phyloP scores from a whole-genome alignment of 306 rosid species.

The Fragaria nilgerrensis region DNA sequence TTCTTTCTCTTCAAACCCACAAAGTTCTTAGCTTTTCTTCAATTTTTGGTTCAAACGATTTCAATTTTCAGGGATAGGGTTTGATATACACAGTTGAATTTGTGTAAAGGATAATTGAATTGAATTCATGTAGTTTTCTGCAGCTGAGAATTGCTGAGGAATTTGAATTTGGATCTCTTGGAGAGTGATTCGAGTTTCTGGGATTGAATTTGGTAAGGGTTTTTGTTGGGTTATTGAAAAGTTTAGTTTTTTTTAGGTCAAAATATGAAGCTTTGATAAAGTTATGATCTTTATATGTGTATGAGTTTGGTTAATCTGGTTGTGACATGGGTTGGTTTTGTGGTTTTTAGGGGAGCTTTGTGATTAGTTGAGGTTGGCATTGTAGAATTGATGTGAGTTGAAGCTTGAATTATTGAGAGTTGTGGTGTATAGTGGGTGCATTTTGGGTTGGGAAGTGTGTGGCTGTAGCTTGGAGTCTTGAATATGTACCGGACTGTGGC shows the following conservation, averaged over 20 bases:
- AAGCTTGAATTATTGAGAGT: constrained; percentile 24
- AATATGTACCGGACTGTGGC: constrained; percentile 76
- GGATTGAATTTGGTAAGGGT: constrained; percentile 1
- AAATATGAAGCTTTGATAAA: background rate
- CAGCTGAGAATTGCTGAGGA: constrained; percentile 29
- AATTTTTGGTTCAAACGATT: background rate
- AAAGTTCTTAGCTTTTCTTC: constrained; percentile 23
- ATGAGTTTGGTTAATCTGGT: background rate
- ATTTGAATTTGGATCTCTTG: background rate
- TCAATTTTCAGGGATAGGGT: constrained; percentile 2
- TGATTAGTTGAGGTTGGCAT: constrained; percentile 19
- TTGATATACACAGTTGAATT: constrained; percentile 5
- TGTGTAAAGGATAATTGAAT: constrained; percentile 16
- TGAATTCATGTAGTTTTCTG: constrained; percentile 8
- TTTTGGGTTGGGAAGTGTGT: constrained; percentile 26
- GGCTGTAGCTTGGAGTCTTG: constrained; percentile 32
- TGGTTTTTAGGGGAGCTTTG: constrained; percentile 30
- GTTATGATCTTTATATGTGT: constrained; percentile 4
- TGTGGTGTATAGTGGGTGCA: constrained; percentile 30
- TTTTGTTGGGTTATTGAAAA: background rate
- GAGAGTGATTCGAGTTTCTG: background rate
- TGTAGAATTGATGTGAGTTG: constrained; percentile 19
- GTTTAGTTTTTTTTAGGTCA: background rate
- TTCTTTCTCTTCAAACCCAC: constrained; percentile 3
- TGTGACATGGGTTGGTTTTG: constrained; percentile 2